A percentile compares a stretch with the other conserved stretches of the same genome.
These are phyloP conservation scores for Datisca glomerata DNA, from an alignment of 306 rosid species.

Conservation along the genomic window DNA sequence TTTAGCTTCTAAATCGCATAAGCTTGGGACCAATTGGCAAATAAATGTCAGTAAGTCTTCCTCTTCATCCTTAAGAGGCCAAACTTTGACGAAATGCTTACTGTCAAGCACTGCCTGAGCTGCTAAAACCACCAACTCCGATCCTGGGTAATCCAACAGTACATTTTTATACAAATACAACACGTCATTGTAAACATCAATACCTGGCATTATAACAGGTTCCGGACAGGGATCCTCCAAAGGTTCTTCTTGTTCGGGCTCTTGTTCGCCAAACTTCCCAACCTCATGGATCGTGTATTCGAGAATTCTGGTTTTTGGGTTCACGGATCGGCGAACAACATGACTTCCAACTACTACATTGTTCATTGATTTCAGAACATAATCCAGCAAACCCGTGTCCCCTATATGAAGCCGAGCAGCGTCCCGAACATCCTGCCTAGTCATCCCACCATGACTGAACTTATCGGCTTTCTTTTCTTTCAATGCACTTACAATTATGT, in stretches of 20 bases:
- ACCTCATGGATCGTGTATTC: conserved; percentile 77
- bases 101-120: conserved; percentile 54
- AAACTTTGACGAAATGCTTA: conserved; percentile 68
- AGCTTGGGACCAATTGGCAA: conserved; percentile 39
- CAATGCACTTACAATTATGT: conserved; percentile 60
- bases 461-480: conserved; percentile 44
- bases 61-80: conserved; percentile 43
- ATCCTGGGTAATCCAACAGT: conserved; percentile 48
- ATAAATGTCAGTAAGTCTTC: conserved; percentile 53
- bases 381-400: conserved; percentile 66
- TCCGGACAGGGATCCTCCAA: too few species aligned
- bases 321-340: conserved; percentile 60
- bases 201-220: conserved; percentile 30
- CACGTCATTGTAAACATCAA: conserved; percentile 58
- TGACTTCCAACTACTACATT: conserved; percentile 67
- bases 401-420: conserved; percentile 66
- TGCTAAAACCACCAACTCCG: conserved; percentile 46
- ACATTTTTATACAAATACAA: conserved; percentile 51
- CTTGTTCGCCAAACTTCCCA: too few species aligned
- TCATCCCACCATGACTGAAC: conserved; percentile 53
- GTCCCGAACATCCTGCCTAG: conserved; percentile 78
- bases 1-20: conserved; percentile 21
- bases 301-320: conserved; percentile 66
- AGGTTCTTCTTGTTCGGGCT: too few species aligned
- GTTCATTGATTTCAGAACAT: conserved; percentile 63